A percentile compares a stretch with the other conserved stretches of the same genome.
Conservation (phyloP, 495 filamentous ascomycete genomes). For the Thermothielavioides terrestris region DNA sequence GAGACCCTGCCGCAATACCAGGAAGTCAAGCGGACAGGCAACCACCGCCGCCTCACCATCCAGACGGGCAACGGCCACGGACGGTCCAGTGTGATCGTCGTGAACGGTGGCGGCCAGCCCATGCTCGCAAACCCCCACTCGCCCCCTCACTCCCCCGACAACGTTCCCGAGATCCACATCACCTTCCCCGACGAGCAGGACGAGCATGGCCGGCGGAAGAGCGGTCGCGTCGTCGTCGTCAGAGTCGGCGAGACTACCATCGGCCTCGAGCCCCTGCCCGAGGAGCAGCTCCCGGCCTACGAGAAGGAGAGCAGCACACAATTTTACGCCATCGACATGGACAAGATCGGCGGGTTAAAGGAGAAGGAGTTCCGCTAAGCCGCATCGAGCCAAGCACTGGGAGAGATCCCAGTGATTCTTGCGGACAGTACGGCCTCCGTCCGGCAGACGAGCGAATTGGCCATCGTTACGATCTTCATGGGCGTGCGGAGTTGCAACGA, state of each 20-base stretch:
- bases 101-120: slow-evolving; percentile 60
- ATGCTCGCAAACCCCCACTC: slow-evolving; percentile 65
- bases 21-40: slow-evolving; percentile 32
- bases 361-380: slow-evolving; percentile 59
- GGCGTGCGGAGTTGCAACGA: slow-evolving; percentile 18
- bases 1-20: slow-evolving; percentile 51
- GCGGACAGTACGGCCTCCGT: too few relatives aligned
- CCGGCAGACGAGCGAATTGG: slow-evolving; percentile 1
- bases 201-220: slow-evolving; percentile 74
- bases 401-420: background rate
- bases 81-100: slow-evolving; percentile 64
- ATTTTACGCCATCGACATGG: slow-evolving; percentile 87
- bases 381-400: background rate
- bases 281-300: slow-evolving; percentile 79
- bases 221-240: slow-evolving; percentile 84
- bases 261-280: slow-evolving; percentile 76
- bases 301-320: slow-evolving; percentile 63
- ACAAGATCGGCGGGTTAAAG: slow-evolving; percentile 87
- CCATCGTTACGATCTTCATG: slow-evolving; percentile 15
- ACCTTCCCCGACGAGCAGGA: slow-evolving; percentile 96
- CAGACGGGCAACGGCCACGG: slow-evolving; percentile 59
- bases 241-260: slow-evolving; percentile 80
- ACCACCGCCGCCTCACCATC: slow-evolving; percentile 41
- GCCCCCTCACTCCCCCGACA: slow-evolving; percentile 67
- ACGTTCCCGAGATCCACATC: slow-evolving; percentile 90